phyloP scores from a whole-genome alignment of 352 stramenopile species.

The Phytophthora pistaciae region DNA sequence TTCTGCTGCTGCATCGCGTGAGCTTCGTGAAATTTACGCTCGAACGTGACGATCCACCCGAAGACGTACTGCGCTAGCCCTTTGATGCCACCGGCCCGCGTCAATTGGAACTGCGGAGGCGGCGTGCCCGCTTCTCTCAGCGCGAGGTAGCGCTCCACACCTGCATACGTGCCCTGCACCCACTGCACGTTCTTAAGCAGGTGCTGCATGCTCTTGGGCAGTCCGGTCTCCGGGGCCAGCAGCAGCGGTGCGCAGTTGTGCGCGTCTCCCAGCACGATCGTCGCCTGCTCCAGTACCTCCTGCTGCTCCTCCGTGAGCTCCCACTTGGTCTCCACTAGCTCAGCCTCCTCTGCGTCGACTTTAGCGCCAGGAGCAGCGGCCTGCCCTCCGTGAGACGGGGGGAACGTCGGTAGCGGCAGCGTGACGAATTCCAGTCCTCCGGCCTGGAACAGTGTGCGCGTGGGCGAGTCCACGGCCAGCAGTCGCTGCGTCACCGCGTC shows the following conservation, averaged over 20 bases:
- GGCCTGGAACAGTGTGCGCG: constrained; percentile 52
- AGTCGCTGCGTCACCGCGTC: constrained; percentile 49
- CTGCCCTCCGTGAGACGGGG: constrained; percentile 33
- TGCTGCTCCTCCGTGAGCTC: constrained; percentile 43
- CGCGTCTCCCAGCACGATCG: constrained; percentile 61
- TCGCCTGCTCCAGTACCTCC: constrained; percentile 47
- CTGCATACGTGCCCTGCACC: constrained; percentile 74
- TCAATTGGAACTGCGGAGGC: constrained; percentile 48
- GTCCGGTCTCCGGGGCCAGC: constrained; percentile 26
- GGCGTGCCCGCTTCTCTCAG: constrained; percentile 19
- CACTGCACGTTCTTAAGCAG: constrained; percentile 56
- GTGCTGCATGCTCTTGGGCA: constrained; percentile 35
- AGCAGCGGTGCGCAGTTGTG: constrained; percentile 54
- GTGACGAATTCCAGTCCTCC: constrained; percentile 52
- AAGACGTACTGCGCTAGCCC: constrained; percentile 79
- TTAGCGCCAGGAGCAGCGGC: constrained; percentile 25
- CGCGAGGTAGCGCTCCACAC: constrained; percentile 61
- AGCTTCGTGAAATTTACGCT: constrained; percentile 70
- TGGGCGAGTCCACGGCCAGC: constrained; percentile 31
- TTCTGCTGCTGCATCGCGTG: constrained; percentile 45
- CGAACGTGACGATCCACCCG: constrained; percentile 71
- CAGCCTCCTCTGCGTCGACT: not conserved
- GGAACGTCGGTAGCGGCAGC: constrained; percentile 32
- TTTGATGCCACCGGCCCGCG: constrained; percentile 67
- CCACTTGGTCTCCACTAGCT: constrained; percentile 34